phyloP scores from a whole-genome alignment of 2,329 filamentous ascomycete genomes.

The Fusarium globosum region DNA sequence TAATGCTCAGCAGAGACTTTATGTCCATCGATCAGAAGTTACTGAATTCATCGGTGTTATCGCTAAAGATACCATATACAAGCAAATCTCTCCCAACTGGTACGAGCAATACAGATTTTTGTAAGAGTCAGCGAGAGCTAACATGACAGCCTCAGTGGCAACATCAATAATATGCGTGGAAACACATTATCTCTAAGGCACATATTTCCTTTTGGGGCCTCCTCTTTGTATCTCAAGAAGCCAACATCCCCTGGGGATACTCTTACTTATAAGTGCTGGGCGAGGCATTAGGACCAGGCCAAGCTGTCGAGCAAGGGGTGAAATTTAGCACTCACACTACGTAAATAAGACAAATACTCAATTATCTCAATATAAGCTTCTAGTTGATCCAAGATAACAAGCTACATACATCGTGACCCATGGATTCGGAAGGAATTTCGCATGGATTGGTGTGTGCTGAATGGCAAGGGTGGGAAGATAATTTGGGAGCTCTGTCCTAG shows the following conservation, averaged over 20 bases:
- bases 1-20: too few species aligned
- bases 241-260: not conserved
- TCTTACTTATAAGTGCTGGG: not conserved
- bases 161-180: too few species aligned
- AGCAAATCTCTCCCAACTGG: too few species aligned
- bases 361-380: rapidly evolving
- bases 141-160: not conserved
- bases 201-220: not conserved
- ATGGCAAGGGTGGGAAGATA: not conserved
- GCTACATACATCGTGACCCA: not conserved
- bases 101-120: too few species aligned
- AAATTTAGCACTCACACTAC: not conserved
- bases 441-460: not conserved
- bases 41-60: rapidly evolving
- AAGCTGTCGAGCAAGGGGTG: not conserved
- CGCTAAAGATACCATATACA: too few species aligned
- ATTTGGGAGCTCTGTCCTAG: not conserved
- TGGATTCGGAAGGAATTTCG: not conserved
- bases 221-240: not conserved
- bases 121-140: not conserved
- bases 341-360: not conserved
- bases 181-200: not conserved
- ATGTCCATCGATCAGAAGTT: too few species aligned
- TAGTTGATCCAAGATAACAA: not conserved
- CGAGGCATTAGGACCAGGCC: not conserved